Percentiles rank a stretch among this genome's conserved stretches.
Evolutionary conservation across 176 grass and related monocot species (phyloP).

Genomic region (Aegilops tauschii): DNA sequence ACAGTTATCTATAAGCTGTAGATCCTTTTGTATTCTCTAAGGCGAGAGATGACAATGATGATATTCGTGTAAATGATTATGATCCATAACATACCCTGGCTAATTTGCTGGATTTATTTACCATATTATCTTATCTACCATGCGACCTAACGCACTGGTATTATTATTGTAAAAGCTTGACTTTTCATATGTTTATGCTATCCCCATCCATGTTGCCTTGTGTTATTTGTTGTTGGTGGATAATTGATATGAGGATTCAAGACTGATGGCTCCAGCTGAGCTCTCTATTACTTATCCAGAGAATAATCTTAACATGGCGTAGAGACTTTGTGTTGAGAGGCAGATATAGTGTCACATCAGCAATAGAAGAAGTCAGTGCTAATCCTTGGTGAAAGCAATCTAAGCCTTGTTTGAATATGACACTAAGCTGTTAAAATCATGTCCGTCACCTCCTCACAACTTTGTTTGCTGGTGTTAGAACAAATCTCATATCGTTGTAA

Average conservation of each 20-base stretch:
- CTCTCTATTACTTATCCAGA: slow-evolving; percentile 1
- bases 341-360: slow-evolving; percentile 4
- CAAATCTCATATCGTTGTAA: too few relatives aligned
- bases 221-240: background rate
- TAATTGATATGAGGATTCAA: background rate
- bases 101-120: slow-evolving; percentile 1
- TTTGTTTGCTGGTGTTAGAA: background rate
- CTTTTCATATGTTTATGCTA: background rate
- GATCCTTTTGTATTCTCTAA: background rate
- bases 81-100: background rate
- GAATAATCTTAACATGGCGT: background rate
- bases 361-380: background rate
- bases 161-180: background rate
- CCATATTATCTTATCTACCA: background rate
- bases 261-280: background rate
- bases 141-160: background rate
- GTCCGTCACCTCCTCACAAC: background rate
- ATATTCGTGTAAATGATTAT: background rate
- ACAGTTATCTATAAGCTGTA: background rate
- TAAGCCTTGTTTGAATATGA: background rate
- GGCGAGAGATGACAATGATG: background rate
- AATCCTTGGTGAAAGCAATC: background rate
- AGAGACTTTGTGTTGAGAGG: background rate
- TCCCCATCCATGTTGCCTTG: background rate
- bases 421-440: background rate